Evolutionary conservation across 352 stramenopile genomes (phyloP), one percentile per base, ranked within the genome.

Genomic region (Blastocystis sp.): DNA sequence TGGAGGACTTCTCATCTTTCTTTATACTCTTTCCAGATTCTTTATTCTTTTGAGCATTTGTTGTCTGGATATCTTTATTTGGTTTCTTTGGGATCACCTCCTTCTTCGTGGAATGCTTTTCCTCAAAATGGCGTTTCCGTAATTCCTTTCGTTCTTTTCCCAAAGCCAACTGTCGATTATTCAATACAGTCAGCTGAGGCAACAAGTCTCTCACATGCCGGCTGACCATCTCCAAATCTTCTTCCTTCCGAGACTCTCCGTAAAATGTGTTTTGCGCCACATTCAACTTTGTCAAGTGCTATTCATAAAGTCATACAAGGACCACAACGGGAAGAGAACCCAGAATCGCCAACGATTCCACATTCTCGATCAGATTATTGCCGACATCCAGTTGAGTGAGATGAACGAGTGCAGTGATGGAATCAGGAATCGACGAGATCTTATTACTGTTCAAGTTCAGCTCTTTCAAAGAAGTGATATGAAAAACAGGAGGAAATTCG

Each of bases 401-500:
- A 43, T 85, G 73, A 24, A 41, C 20, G 53, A 85, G 26, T 37
- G 30, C 26, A 30, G 50, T 47, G 24, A 85, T 68, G 2, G 13
- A 20, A 66, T 85, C 73, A n/a, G 73, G 73, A n/a, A 85, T 85
- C n/a, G 73, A 85, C 20, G 47, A 68, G 55, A 85, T 85, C 34
- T 62, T 59, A 43, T 85, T 85, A 34, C 73, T 68, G 37, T 85
- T 85, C 7, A 85, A 34, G 26, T 85, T 85, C 73, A 85, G 26
- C 47, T 85, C 73, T 45, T 85, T 85, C 73, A 85, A 30, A 18
- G 26, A 43, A 8, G 73, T 41, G 9, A 85, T 66, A 8, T 59
- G 55, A 43, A 85, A 85, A 7, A 85, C 73, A 18, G 53, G 53
- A 39, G 73, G 73, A 53, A 85, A 85, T 47, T 68, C 73, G 0